Conservation (phyloP, 768 basidiomycete species). For the Infundibulicybe gibba region DNA sequence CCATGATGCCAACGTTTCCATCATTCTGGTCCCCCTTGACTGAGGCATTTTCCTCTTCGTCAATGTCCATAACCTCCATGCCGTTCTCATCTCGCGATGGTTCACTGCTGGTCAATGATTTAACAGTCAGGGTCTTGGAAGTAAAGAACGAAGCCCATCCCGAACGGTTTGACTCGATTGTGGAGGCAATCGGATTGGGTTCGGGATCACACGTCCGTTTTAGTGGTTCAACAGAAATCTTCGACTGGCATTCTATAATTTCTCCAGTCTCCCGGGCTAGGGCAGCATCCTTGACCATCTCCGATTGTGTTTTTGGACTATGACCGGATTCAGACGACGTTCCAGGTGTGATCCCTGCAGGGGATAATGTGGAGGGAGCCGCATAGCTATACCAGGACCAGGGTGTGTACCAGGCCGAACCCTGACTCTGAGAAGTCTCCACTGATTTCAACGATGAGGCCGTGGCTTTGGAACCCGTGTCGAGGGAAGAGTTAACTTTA, state of each 20-base stretch:
- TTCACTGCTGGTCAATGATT: slow-evolving; percentile 37
- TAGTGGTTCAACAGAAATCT: neutral
- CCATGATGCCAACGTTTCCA: neutral
- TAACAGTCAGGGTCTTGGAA: slow-evolving; percentile 41
- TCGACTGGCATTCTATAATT: neutral
- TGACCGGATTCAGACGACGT: slow-evolving; percentile 2
- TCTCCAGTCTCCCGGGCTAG: slow-evolving; percentile 5
- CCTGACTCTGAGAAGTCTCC: neutral
- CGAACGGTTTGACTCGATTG: slow-evolving; percentile 43
- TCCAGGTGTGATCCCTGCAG: slow-evolving; percentile 10
- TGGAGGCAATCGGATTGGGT: slow-evolving; percentile 50
- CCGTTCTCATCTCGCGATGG: slow-evolving; percentile 48
- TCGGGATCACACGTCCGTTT: neutral
- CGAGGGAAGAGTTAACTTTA: neutral
- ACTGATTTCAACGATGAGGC: neutral
- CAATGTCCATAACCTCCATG: slow-evolving; percentile 82
- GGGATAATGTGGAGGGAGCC: slow-evolving; percentile 14
- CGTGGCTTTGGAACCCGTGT: neutral
- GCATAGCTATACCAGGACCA: slow-evolving; percentile 57
- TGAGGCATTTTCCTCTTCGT: slow-evolving; percentile 38
- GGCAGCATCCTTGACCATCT: slow-evolving; percentile 16
- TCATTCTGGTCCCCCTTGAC: no score
- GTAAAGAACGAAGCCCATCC: slow-evolving; percentile 55
- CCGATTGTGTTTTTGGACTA: slow-evolving; percentile 8
- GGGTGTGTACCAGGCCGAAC: slow-evolving; percentile 53